phyloP scores from a whole-genome alignment of 2,329 filamentous ascomycete genomes.

The Phialemonium atrogriseum region DNA sequence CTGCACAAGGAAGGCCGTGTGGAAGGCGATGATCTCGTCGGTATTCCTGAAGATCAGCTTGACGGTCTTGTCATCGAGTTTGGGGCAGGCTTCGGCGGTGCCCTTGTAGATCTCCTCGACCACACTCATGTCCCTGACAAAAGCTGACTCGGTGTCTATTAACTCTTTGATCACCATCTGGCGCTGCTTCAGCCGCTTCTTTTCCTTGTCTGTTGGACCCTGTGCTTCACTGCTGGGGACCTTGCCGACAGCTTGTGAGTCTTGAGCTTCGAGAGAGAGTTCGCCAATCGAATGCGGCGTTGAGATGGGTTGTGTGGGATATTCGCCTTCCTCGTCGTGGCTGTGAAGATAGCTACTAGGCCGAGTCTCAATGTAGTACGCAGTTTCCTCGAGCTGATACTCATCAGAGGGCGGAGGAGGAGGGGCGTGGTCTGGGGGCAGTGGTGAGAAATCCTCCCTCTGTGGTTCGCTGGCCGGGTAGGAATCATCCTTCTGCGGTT shows the following conservation, averaged over 20 bases:
- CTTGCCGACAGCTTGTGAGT: conserved; percentile 14
- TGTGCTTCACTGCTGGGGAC: conserved; percentile 26
- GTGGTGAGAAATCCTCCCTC: conserved; percentile 12
- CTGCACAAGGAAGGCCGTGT: conserved; percentile 67
- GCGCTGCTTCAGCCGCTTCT: conserved; percentile 69
- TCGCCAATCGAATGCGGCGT: conserved; percentile 39
- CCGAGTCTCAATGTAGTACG: conserved; percentile 33
- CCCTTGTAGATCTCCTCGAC: conserved; percentile 97
- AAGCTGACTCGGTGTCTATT: conserved; percentile 84
- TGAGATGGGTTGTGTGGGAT: conserved; percentile 31
- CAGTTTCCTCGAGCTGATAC: conserved; percentile 23
- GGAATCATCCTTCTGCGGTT: conserved; percentile 4
- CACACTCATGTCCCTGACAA: conserved; percentile 93
- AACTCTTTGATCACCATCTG: conserved; percentile 84
- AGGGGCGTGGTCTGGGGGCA: conserved; percentile 39
- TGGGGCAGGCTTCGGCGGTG: conserved; percentile 73
- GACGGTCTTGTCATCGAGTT: conserved; percentile 74
- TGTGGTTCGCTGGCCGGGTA: conserved; percentile 3
- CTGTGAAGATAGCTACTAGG: conserved; percentile 31
- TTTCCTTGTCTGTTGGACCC: conserved; percentile 43
- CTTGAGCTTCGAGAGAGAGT: conserved; percentile 33
- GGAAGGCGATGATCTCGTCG: conserved; percentile 82
- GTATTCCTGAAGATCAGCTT: conserved; percentile 90
- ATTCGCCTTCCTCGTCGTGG: conserved; percentile 38
- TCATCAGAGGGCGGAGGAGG: conserved; percentile 36